phyloP scores from a whole-genome alignment of 192 early-diverging fungal genomes.

The Entophlyctis luteolus region DNA sequence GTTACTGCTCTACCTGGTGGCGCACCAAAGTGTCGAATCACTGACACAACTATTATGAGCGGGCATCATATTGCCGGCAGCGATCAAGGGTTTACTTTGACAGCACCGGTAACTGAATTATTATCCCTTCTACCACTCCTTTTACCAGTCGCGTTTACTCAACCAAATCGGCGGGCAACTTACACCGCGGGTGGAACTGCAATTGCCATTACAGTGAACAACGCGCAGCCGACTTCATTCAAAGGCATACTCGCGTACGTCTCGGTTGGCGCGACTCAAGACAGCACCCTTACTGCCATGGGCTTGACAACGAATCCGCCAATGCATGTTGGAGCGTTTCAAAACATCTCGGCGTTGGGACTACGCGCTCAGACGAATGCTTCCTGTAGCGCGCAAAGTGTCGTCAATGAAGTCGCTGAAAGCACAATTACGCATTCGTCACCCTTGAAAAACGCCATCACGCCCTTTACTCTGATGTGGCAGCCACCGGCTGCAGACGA shows the following conservation, averaged over 20 bases:
- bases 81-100: not conserved
- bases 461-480: constrained; percentile 14
- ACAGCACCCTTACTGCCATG: constrained; percentile 9
- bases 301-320: not conserved
- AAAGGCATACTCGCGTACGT: constrained; percentile 34
- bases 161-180: no score
- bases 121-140: no score
- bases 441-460: not conserved
- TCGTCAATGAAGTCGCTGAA: constrained; percentile 27
- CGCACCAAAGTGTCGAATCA: constrained; percentile 17
- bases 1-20: constrained; percentile 1
- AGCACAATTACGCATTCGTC: constrained; percentile 32
- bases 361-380: constrained; percentile 37
- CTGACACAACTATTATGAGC: not conserved
- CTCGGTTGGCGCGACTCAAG: constrained; percentile 19
- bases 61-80: not conserved
- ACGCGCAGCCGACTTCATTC: not conserved
- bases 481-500: not conserved
- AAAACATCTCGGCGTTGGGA: not conserved
- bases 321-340: constrained; percentile 6
- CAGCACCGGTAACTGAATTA: no score
- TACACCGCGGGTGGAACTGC: constrained; percentile 21
- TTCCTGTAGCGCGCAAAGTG: constrained; percentile 22
- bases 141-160: no score
- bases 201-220: constrained; percentile 11